Percentiles rank a stretch among this genome's conserved stretches.
Conservation (phyloP, 2,329 filamentous ascomycete genomes). For the Neodidymelliopsis sp. region DNA sequence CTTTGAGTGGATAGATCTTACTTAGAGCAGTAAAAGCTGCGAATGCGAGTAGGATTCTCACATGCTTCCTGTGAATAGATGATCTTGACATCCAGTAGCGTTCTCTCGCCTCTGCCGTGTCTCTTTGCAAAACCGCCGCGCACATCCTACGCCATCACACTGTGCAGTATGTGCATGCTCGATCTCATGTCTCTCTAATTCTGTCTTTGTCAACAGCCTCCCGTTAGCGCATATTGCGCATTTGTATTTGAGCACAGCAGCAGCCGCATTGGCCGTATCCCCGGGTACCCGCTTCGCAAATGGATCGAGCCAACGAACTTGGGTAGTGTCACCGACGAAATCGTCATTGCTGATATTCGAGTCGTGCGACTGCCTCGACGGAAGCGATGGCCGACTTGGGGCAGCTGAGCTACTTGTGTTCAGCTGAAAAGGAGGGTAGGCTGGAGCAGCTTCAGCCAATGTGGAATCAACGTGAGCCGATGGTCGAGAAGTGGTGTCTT, state of each 20-base stretch:
- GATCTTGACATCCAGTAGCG: conserved; percentile 11
- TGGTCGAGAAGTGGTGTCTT: neutral
- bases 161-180: conserved; percentile 36
- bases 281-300: conserved; percentile 15
- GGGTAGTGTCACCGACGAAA: conserved; percentile 35
- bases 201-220: conserved; percentile 33
- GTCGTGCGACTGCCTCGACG: neutral
- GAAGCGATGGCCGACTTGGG: neutral
- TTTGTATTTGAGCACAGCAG: conserved; percentile 23
- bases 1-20: too few relatives aligned
- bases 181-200: conserved; percentile 31
- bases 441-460: neutral
- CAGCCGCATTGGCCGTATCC: conserved; percentile 18
- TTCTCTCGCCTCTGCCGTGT: conserved; percentile 4
- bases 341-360: conserved; percentile 18
- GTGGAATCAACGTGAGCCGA: neutral
- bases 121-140: conserved; percentile 36
- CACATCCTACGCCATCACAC: conserved; percentile 27
- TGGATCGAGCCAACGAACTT: conserved; percentile 35
- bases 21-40: too few relatives aligned
- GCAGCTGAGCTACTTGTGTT: conserved; percentile 17
- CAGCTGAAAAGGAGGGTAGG: conserved; percentile 24
- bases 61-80: conserved; percentile 14
- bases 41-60: too few relatives aligned
- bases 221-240: conserved; percentile 34